Evolutionary conservation across 345 rosid genomes (phyloP).

Genomic region (Arabis hirsuta): DNA sequence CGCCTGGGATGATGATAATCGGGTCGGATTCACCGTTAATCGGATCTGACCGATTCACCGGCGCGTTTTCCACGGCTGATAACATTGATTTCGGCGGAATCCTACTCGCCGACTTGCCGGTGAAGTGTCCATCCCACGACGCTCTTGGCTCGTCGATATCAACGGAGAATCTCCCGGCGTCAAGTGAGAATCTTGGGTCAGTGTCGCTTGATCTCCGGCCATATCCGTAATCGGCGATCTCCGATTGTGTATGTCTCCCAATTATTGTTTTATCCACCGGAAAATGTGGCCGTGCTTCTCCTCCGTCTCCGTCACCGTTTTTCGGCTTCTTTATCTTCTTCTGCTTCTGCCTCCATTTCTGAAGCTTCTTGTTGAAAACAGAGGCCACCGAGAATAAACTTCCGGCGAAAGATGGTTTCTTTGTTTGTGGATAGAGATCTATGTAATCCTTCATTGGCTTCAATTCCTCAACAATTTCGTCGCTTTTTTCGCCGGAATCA

Average conservation of each 20-base stretch:
- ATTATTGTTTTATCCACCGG: constrained; percentile 63
- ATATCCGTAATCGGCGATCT: constrained; percentile 84
- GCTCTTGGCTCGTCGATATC: constrained; percentile 78
- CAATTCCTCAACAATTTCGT: constrained; percentile 59
- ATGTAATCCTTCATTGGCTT: constrained; percentile 93
- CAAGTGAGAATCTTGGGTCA: constrained; percentile 68
- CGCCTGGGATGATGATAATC: constrained; percentile 63
- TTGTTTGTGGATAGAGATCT: constrained; percentile 78
- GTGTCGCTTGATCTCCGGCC: constrained; percentile 93
- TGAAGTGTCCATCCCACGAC: constrained; percentile 81
- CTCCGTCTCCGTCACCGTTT: constrained; percentile 37
- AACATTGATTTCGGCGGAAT: constrained; percentile 83
- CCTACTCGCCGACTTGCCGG: constrained; percentile 46
- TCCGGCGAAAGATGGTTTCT: constrained; percentile 63
- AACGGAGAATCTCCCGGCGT: constrained; percentile 52
- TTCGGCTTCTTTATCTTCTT: constrained; percentile 72
- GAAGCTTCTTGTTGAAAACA: constrained; percentile 90
- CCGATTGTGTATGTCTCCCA: constrained; percentile 83
- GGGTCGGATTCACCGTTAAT: constrained; percentile 42
- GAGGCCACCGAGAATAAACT: constrained; percentile 96
- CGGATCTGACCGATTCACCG: constrained; percentile 54
- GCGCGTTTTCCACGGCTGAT: constrained; percentile 77
- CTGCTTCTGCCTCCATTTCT: constrained; percentile 93
- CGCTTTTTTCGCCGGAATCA: constrained; percentile 46
- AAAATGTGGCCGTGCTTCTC: constrained; percentile 58